These are phyloP conservation scores for Hericium rajendrae DNA, from an alignment of 768 basidiomycete genomes.

Conservation along the genomic window DNA sequence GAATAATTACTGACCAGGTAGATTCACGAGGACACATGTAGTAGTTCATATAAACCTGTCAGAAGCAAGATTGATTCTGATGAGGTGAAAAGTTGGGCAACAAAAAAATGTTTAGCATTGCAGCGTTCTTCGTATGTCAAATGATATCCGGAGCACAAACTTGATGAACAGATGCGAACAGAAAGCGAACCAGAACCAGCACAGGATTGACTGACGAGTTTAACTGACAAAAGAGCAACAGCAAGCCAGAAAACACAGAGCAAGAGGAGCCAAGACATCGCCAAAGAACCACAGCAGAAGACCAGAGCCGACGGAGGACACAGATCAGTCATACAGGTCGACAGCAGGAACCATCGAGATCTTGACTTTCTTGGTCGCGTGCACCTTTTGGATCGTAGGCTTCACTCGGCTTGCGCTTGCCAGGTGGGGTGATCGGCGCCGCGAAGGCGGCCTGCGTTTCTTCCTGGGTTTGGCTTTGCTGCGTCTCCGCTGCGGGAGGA, in stretches of 20 bases:
- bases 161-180: no score
- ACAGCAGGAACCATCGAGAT: constrained; percentile 60
- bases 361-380: constrained; percentile 50
- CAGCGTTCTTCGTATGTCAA: no score
- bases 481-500: neutral
- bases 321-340: constrained; percentile 61
- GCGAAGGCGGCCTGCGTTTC: neutral
- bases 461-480: no score
- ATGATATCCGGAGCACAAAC: no score
- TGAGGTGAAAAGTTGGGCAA: no score
- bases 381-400: constrained; percentile 8
- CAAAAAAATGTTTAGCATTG: no score
- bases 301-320: neutral
- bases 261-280: neutral
- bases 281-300: neutral
- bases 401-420: constrained; percentile 25
- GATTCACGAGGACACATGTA: no score
- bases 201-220: neutral
- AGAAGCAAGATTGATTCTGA: no score
- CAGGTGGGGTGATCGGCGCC: constrained; percentile 24
- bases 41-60: no score
- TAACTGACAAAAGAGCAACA: neutral
- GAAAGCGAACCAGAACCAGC: neutral
- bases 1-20: no score
- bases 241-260: neutral